Evolutionary conservation across 768 basidiomycete genomes (phyloP).

Genomic region (Rhodotorula babjevae): DNA sequence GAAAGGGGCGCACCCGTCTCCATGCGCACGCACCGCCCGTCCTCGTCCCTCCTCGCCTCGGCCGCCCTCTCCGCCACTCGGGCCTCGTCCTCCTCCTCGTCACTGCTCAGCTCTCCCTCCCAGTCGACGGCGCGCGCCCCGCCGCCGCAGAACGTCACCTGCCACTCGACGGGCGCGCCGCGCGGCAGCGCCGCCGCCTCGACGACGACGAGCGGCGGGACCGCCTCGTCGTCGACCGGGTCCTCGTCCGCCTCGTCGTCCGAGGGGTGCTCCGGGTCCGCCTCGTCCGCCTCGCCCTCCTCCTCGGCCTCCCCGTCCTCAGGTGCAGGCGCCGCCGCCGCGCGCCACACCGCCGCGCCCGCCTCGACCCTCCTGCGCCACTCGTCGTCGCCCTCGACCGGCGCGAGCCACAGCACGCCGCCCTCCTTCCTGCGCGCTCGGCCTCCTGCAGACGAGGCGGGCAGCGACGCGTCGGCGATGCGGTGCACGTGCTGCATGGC

Average conservation of each 20-base stretch:
- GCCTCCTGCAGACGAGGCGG: not conserved
- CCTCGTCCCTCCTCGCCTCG: not conserved
- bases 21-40: not conserved
- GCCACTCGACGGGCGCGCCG: conserved; percentile 50
- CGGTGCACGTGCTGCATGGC: conserved; percentile 73
- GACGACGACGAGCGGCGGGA: conserved; percentile 43
- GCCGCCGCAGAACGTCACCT: conserved; percentile 42
- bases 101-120: conserved; percentile 15
- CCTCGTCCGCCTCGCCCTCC: not conserved
- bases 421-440: conserved; percentile 1
- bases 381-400: not conserved
- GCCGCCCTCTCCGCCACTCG: too few relatives aligned
- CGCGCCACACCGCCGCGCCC: not conserved
- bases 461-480: conserved; percentile 56
- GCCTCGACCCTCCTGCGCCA: not conserved
- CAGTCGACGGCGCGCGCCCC: conserved; percentile 4
- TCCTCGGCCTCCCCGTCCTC: not conserved
- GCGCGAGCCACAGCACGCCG: conserved; percentile 1
- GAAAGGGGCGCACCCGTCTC: not conserved
- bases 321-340: not conserved
- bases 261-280: not conserved
- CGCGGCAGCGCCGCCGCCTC: conserved; percentile 47
- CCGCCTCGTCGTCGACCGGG: not conserved
- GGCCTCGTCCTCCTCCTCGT: conserved; percentile 8
- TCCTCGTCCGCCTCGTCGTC: not conserved